phyloP scores from a whole-genome alignment of 139 green algal genomes.

The Ettlia oleoabundans region DNA sequence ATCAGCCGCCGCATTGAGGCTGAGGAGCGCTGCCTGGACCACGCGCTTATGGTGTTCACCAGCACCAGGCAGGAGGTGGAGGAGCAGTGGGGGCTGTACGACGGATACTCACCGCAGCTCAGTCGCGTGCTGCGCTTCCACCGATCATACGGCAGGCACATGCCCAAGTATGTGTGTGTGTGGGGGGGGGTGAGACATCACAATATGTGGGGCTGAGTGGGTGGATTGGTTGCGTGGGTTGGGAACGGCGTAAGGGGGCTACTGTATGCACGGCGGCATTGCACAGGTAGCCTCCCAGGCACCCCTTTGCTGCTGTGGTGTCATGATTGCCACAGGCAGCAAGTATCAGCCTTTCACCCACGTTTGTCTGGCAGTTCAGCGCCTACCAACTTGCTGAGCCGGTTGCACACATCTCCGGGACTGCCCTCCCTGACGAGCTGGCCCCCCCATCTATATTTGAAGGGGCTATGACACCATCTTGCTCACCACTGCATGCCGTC shows the following conservation, averaged over 20 bases:
- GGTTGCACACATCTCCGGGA: no score
- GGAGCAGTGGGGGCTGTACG: conserved; percentile 96
- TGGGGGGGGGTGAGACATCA: no score
- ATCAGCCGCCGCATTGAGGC: conserved; percentile 91
- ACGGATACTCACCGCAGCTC: conserved; percentile 75
- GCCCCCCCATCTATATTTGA: neutral
- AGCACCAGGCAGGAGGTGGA: conserved; percentile 90
- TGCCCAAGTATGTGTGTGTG: conserved; percentile 55
- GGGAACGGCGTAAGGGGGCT: no score
- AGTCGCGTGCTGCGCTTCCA: conserved; percentile 60
- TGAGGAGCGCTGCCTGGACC: conserved; percentile 92
- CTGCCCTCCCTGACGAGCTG: neutral
- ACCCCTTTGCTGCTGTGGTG: no score
- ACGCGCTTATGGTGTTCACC: conserved; percentile 87
- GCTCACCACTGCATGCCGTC: no score
- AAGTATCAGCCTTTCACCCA: no score
- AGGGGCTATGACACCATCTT: no score
- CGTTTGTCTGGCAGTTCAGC: no score
- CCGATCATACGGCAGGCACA: conserved; percentile 74
- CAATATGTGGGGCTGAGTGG: neutral
- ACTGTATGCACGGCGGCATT: neutral
- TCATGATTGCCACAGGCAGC: no score
- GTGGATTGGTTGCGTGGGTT: neutral
- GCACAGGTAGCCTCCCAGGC: neutral
- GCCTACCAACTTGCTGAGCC: neutral